These are phyloP conservation scores for Penicillium hordei DNA, from an alignment of 2,329 filamentous ascomycete species.

Conservation along the genomic window DNA sequence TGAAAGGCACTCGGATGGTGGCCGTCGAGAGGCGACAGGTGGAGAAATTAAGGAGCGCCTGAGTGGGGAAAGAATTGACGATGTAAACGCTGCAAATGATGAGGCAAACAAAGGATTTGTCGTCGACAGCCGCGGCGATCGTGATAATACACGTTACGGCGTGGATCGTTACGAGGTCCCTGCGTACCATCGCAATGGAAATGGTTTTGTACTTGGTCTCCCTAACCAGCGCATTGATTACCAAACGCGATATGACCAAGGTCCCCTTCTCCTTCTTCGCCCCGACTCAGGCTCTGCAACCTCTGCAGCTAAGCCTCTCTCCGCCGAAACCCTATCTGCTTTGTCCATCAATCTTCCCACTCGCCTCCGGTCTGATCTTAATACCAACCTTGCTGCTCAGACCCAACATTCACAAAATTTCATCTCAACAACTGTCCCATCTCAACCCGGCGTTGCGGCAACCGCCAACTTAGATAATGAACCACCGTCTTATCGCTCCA, in stretches of 20 bases:
- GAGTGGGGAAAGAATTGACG: not conserved
- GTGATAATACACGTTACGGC: slow-evolving; percentile 72
- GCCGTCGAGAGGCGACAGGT: too few relatives aligned
- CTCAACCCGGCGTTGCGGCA: not conserved
- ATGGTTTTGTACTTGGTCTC: slow-evolving; percentile 70
- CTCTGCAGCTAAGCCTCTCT: not conserved
- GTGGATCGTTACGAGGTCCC: slow-evolving; percentile 71
- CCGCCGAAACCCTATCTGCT: not conserved
- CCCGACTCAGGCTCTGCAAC: not conserved
- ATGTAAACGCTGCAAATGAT: not conserved
- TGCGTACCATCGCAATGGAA: slow-evolving; percentile 66
- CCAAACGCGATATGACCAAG: slow-evolving; percentile 48
- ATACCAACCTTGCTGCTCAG: not conserved
- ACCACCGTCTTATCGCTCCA: slow-evolving; percentile 61
- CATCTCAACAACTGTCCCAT: not conserved
- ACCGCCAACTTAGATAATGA: slow-evolving; percentile 41
- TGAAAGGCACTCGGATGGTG: not conserved
- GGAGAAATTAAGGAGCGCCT: not conserved
- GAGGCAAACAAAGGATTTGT: slow-evolving; percentile 46
- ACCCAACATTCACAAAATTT: not conserved
- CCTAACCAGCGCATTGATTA: slow-evolving; percentile 65
- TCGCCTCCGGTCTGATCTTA: not conserved
- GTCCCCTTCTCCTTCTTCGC: slow-evolving; percentile 37
- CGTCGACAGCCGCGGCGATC: slow-evolving; percentile 74
- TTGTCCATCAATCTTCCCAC: not conserved